Percentiles rank a stretch among this genome's conserved stretches.
Conservation (phyloP, 768 basidiomycete genomes). For the Leucosporidium creatinivorum region DNA sequence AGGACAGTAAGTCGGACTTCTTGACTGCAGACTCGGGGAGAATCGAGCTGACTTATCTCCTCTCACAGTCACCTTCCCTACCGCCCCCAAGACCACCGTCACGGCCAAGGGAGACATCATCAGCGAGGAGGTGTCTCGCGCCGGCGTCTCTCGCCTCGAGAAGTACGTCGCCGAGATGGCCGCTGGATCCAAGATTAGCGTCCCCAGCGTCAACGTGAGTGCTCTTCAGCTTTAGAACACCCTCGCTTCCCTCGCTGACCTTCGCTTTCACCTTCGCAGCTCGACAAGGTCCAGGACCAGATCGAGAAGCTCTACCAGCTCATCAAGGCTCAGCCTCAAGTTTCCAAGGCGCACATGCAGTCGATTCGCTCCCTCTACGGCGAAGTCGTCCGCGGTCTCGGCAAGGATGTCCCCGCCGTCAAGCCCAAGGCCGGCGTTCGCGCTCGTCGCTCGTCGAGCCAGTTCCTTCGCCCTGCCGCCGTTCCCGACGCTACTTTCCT, state of each 20-base stretch:
- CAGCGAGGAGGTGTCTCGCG: slow-evolving; percentile 88
- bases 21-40: not conserved
- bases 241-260: not conserved
- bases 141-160: slow-evolving; percentile 93
- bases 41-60: not conserved
- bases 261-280: slow-evolving; percentile 2
- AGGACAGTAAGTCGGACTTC: slow-evolving; percentile 67
- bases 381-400: slow-evolving; percentile 87
- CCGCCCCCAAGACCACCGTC: slow-evolving; percentile 90
- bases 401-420: slow-evolving; percentile 59
- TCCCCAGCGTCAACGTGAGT: slow-evolving; percentile 64
- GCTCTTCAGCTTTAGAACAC: not conserved
- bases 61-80: slow-evolving; percentile 78
- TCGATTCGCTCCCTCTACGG: slow-evolving; percentile 90
- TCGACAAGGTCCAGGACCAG: slow-evolving; percentile 92
- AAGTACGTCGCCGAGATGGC: slow-evolving; percentile 93
- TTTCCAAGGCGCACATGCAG: slow-evolving; percentile 93
- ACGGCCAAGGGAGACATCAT: slow-evolving; percentile 89
- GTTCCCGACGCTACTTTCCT: slow-evolving; percentile 56
- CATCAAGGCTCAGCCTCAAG: slow-evolving; percentile 93
- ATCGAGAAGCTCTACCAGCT: slow-evolving; percentile 90
- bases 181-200: slow-evolving; percentile 69
- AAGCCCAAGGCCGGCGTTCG: slow-evolving; percentile 51
- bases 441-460: slow-evolving; percentile 83
- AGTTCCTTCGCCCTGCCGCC: slow-evolving; percentile 89